Evolutionary conservation across 805 yeast genomes (phyloP), one percentile per base, ranked within the genome.

Genomic region (Komagataella kurtzmanii): DNA sequence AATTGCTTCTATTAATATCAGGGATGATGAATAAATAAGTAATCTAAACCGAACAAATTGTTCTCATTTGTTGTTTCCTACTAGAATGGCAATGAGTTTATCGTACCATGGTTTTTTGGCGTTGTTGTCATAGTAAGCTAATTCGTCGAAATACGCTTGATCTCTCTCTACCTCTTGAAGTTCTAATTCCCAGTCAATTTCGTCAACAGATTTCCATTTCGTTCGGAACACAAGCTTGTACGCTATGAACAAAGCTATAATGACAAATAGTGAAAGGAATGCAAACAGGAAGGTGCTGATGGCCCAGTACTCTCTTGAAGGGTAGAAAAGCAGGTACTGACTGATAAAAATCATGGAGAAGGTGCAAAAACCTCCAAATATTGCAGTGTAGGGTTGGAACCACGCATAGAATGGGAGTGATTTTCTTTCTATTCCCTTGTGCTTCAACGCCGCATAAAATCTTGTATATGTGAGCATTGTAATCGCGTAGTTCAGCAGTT

Each of bases 311-410:
- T 44, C 46, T 51, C 68, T 61, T 5, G 85, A 87, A 12, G 81
- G 81, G 47, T 81, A 63, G 65, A 88, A 86, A 1, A 81, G 85
- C 2, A 75, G 67, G 67, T 85, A 88, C 4, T 95, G 95, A 54
- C 78, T 79, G 23, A 80, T 66, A 63, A 79, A 65, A 58, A 77
- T 60, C 86, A 86, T 73, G 52, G 69, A 62, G 53, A 72, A 58
- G 7, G 79, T 68, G 49, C 74, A 68, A 21, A 63, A 52, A 5
- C 75, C 61, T 0, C 83, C 83, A 53, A 77, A 63, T 46, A 69
- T 68, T 0, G 83, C 75, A 17, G 76, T 66, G 54, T 73, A 80
- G 14, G 88, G 88, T 63, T 82, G 87, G 54, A 67, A 68, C 76
- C 77, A 75, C 18, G 80, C 75, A 51, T 64, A 70, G 66, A 75